Evolutionary conservation across 2,329 filamentous ascomycete species (phyloP).

Genomic region (Fusarium citri): DNA sequence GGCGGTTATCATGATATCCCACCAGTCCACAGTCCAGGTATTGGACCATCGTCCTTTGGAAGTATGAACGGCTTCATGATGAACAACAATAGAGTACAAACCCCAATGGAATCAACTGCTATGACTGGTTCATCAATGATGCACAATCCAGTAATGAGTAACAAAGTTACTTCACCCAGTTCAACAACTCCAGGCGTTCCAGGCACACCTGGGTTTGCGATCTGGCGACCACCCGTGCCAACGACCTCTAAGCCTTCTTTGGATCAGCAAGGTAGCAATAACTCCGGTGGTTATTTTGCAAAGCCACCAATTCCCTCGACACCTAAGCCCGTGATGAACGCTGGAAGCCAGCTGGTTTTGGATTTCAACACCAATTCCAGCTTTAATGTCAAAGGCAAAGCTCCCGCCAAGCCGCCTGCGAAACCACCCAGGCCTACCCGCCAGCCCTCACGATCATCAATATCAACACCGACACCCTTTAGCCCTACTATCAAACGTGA

Average conservation of each 20-base stretch:
- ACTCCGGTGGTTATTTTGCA: constrained; percentile 46
- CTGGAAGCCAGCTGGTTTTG: constrained; percentile 52
- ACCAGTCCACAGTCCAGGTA: constrained; percentile 46
- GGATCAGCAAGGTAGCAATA: constrained; percentile 40
- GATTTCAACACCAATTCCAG: constrained; percentile 51
- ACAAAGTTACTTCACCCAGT: constrained; percentile 34
- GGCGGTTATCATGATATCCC: constrained; percentile 50
- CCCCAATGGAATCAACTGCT: constrained; percentile 42
- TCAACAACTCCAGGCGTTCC: constrained; percentile 39
- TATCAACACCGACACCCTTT: constrained; percentile 40
- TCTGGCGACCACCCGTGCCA: constrained; percentile 53
- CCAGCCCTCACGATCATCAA: constrained; percentile 41
- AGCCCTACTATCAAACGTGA: constrained; percentile 48
- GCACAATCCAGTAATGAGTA: constrained; percentile 40
- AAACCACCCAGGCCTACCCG: constrained; percentile 45
- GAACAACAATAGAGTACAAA: constrained; percentile 44
- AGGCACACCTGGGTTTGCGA: constrained; percentile 54
- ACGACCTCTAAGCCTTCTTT: constrained; percentile 42
- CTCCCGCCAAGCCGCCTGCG: constrained; percentile 49
- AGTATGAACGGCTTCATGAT: constrained; percentile 52
- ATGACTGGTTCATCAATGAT: constrained; percentile 43
- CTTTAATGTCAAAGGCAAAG: constrained; percentile 51
- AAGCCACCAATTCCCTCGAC: constrained; percentile 55
- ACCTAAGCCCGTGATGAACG: constrained; percentile 53
- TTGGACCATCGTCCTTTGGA: constrained; percentile 48